Percentiles rank a stretch among this genome's conserved stretches.
Evolutionary conservation across 192 early-diverging fungal genomes (phyloP).

Genomic region (Helicostylum pulchrum): DNA sequence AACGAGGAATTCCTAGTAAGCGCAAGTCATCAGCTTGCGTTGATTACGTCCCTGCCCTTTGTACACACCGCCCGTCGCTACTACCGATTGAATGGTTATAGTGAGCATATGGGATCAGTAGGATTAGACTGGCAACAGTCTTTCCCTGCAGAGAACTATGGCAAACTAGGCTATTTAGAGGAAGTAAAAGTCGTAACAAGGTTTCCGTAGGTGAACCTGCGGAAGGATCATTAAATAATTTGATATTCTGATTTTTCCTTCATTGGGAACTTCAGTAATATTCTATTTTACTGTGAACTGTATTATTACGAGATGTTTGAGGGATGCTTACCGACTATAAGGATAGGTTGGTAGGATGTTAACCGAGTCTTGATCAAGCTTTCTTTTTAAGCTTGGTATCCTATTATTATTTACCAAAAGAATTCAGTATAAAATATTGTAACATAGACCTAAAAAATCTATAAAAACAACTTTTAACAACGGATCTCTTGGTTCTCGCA

Average conservation of each 20-base stretch:
- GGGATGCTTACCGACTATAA: not conserved
- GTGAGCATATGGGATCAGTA: constrained; percentile 71
- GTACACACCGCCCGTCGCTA: constrained; percentile 76
- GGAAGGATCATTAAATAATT: constrained; percentile 57
- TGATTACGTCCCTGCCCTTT: constrained; percentile 82
- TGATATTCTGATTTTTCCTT: not conserved
- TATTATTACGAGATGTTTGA: not conserved
- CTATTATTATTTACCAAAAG: no score
- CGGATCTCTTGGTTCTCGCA: constrained; percentile 9
- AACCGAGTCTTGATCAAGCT: no score
- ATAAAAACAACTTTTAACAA: constrained; percentile 12
- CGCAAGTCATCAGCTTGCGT: constrained; percentile 74
- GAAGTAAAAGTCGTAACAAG: constrained; percentile 87
- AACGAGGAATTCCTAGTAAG: constrained; percentile 84
- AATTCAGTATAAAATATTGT: no score
- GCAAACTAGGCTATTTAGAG: constrained; percentile 86
- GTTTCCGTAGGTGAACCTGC: constrained; percentile 77
- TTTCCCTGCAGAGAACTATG: constrained; percentile 54
- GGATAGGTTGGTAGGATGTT: no score
- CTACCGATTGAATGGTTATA: constrained; percentile 82
- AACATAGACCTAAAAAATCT: not conserved
- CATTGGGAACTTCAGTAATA: not conserved
- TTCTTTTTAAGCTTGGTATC: no score
- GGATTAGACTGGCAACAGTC: constrained; percentile 47
- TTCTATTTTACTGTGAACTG: constrained; percentile 7